Evolutionary conservation across 116 monocot genomes (phyloP), one percentile per base, ranked within the genome.

Genomic region (Cymodocea nodosa): DNA sequence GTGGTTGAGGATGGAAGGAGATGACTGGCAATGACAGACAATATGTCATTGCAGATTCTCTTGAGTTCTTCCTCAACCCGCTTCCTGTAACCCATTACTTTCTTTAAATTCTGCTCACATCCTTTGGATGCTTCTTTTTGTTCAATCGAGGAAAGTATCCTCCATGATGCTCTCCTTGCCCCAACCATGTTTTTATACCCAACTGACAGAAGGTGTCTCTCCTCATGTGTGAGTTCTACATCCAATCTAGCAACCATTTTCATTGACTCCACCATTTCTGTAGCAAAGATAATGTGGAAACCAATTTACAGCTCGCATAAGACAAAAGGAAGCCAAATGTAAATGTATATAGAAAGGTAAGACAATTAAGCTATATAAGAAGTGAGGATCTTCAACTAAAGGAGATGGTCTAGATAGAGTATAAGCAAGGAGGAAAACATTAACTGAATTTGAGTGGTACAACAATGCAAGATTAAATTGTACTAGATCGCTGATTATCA

Each of bases 181-280:
- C 80, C 78, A 48, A 85, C 81, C 56, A 81, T 66, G 56, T 85
- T 85, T 67, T 89, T 89, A 68, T 80, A 89, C 0, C 74, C 82
- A 63, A 85, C 76, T 6, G 85, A 85, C 5, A 89, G 67, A 22
- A 85, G 71, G 48, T 80, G 75, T 51, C 85, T 68, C 83, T 89
- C 89, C 60, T 85, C 89, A 9, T 67, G 37, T n/a, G 78, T 85
- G 65, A 85, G 74, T 49, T 83, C 89, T 48, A 83, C 10, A 60
- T 85, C 83, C 78, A 85, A 67, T 71, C 73, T 73, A 58, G 89
- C 85, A 35, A 85, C 76, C 57, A 70, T 76, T 68, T 77, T 89
- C 85, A 89, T 85, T n/a, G n/a, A 65, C 17, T 82, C 78, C 68
- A 83, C 74, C 89, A 85, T 89, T 22, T 89, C 89, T 89, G 65